Conservation (phyloP, 192 early-diverging fungal genomes). For the Paraglomus brasilianum region DNA sequence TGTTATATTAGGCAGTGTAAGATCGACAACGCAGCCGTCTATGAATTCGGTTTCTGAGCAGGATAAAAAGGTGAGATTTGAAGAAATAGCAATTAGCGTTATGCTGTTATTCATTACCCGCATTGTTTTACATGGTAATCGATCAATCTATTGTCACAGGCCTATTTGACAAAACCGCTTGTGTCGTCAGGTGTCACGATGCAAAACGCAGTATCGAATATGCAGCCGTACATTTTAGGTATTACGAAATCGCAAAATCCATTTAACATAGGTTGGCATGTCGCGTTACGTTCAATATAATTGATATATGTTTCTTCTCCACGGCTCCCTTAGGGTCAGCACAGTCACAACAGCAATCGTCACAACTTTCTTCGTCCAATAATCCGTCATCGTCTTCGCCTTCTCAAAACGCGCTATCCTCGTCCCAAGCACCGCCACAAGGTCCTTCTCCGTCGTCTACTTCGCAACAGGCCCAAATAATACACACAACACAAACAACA, state of each 20-base stretch:
- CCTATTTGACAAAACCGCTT: slow-evolving; percentile 30
- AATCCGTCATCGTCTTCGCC: no score
- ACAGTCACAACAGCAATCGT: no score
- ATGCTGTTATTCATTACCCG: no score
- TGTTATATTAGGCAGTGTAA: slow-evolving; percentile 16
- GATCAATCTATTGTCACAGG: slow-evolving; percentile 29
- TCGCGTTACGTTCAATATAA: no score
- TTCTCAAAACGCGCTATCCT: not conserved
- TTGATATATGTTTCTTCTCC: no score
- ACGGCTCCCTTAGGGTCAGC: no score
- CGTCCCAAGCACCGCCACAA: not conserved
- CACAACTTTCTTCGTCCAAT: no score
- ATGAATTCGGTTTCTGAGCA: slow-evolving; percentile 32
- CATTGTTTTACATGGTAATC: no score
- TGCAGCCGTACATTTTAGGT: slow-evolving; percentile 34
- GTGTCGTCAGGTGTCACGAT: slow-evolving; percentile 34
- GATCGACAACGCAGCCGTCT: slow-evolving; percentile 14
- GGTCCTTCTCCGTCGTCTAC: not conserved
- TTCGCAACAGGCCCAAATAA: not conserved
- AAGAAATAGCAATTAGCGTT: not conserved
- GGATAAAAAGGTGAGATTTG: slow-evolving; percentile 27
- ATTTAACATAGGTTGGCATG: no score
- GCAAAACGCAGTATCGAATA: slow-evolving; percentile 33
- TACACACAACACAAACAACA: not conserved
- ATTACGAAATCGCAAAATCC: no score